Evolutionary conservation across 805 yeast species (phyloP), one percentile per base, ranked within the genome.

Genomic region (Schwanniomyces occidentalis): DNA sequence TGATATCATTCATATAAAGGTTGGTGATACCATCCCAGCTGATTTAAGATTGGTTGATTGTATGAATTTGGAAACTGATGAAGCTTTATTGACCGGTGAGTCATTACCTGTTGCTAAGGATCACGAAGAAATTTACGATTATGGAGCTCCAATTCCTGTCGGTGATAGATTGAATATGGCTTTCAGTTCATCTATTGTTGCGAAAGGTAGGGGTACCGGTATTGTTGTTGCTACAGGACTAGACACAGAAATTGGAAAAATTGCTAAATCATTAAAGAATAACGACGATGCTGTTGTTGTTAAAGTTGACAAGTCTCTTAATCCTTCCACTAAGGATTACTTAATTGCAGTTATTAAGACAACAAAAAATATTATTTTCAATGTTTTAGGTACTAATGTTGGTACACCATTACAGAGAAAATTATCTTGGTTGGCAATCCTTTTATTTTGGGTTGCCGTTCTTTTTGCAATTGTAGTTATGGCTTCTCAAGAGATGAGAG

Each of bases 381-480:
- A 73, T 35, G 56, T 71, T 24, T 68, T 73, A 34, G 75, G 78
- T 35, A 58, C 69, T 15, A 65, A 61, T 15, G 74, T 70, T 13
- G 69, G 69, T 50, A 75, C 78, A 44, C 71, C 56, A 41, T 69
- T 58, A 52, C 76, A 57, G 54, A 47, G 76, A 64, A 44, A 65
- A 50, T 39, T 76, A 56, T 51, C 73, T 44, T 49, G 75, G 77
- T 41, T 63, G 52, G 79, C 78, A 4, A 75, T 75, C 22, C 61
- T 71, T 34, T 65, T 73, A 38, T 73, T 73, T 43, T 69, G 73
- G 56, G 68, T 73, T 4, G 69, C 69, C 2, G 67, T 63, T 6
- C 19, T 63, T 13, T 61, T 63, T 50, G 69, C 69, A 5, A 61
- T 63, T 27, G 56, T 63, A 7, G 69, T 63, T 4, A 61, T 63